These are phyloP conservation scores for Nakaseomyces nivariensis DNA, from an alignment of 1,139 yeast genomes.

Conservation along the genomic window DNA sequence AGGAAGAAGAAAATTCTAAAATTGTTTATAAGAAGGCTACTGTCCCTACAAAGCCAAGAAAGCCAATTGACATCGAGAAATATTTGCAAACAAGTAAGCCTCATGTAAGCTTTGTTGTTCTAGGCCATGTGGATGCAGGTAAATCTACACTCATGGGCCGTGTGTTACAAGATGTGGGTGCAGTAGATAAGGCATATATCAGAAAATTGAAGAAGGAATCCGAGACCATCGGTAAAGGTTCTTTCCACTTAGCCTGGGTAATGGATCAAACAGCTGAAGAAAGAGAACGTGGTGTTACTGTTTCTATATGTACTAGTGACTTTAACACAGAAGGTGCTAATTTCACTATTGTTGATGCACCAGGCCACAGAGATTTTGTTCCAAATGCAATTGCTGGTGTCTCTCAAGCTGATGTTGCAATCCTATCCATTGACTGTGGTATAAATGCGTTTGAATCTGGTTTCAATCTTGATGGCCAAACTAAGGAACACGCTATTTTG, in stretches of 20 bases:
- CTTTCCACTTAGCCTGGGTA: constrained; percentile 95
- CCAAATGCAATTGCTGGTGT: constrained; percentile 99
- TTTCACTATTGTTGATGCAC: constrained; percentile 92
- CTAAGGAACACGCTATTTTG: constrained; percentile 83
- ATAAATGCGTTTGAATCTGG: constrained; percentile 87
- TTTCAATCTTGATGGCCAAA: constrained; percentile 79
- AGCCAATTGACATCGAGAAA: constrained; percentile 32
- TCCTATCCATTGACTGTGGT: constrained; percentile 51
- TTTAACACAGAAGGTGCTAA: constrained; percentile 58
- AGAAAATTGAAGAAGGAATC: constrained; percentile 74
- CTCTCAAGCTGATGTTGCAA: constrained; percentile 64
- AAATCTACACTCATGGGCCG: constrained; percentile 94
- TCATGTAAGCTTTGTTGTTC: constrained; percentile 67
- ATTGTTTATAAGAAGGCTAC: constrained; percentile 20
- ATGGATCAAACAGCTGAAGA: constrained; percentile 95
- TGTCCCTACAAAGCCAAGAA: constrained; percentile 30
- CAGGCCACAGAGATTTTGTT: constrained; percentile 95
- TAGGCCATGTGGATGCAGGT: constrained; percentile 98
- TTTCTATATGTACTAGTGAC: constrained; percentile 78
- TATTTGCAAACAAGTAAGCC: constrained; percentile 40
- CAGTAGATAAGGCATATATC: constrained; percentile 67
- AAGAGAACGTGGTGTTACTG: constrained; percentile 82
- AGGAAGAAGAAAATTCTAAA: constrained; percentile 8
- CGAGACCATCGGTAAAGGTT: constrained; percentile 74
- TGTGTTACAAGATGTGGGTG: constrained; percentile 67